Percentiles rank a stretch among this genome's conserved stretches.
Evolutionary conservation across 345 rosid genomes (phyloP).

Genomic region (Brassica juncea): DNA sequence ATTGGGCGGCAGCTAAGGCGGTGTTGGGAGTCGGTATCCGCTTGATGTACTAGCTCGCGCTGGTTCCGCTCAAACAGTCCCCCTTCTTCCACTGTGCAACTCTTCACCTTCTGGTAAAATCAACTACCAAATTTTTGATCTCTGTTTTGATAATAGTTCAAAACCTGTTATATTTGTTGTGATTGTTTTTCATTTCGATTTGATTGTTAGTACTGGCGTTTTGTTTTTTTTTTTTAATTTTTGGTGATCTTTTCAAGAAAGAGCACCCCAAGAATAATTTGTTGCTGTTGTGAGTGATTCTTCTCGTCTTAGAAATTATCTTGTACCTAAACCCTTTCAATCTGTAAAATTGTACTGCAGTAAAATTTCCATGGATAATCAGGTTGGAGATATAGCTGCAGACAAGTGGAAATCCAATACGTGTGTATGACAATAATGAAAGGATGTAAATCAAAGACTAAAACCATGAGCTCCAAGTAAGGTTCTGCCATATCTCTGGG

Average conservation of each 20-base stretch:
- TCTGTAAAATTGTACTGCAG: too few relatives aligned
- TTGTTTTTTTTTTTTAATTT: neutral
- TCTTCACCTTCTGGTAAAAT: neutral
- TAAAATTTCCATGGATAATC: too few relatives aligned
- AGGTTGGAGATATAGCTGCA: neutral
- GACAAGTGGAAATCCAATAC: neutral
- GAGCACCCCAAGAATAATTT: neutral
- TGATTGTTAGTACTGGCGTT: neutral
- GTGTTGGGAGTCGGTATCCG: slow-evolving; percentile 83
- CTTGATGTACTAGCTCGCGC: slow-evolving; percentile 75
- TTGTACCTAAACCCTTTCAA: too few relatives aligned
- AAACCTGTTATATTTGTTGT: neutral
- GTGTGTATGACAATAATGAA: too few relatives aligned
- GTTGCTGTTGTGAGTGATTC: neutral
- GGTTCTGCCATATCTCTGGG: too few relatives aligned
- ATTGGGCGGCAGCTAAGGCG: slow-evolving; percentile 67
- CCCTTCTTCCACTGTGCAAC: slow-evolving; percentile 57
- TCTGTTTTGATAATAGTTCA: neutral
- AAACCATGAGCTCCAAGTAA: too few relatives aligned
- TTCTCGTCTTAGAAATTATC: neutral
- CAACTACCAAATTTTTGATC: neutral
- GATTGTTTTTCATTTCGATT: too few relatives aligned
- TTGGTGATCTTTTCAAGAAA: neutral
- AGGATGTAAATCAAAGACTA: too few relatives aligned
- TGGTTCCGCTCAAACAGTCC: slow-evolving; percentile 78